A percentile compares a stretch with the other conserved stretches of the same genome.
These are phyloP conservation scores for Penicillium waksmanii DNA, from an alignment of 495 filamentous ascomycete species.

Conservation along the genomic window DNA sequence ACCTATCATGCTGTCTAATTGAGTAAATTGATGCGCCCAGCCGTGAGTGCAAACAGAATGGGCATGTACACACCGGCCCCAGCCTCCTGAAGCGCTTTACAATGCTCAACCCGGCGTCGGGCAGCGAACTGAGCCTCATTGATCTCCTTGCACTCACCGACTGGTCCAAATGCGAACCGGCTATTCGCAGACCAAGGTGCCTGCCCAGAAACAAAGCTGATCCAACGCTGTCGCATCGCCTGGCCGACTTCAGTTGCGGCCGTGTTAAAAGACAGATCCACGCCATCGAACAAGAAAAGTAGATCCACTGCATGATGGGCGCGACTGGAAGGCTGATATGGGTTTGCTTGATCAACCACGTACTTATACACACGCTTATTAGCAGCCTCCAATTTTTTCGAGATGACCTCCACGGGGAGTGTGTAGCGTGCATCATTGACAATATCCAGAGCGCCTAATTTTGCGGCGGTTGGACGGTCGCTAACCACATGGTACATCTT, in stretches of 20 bases:
- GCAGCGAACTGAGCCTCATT: slow-evolving; percentile 35
- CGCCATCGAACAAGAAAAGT: slow-evolving; percentile 43
- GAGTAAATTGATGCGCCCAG: slow-evolving; percentile 43
- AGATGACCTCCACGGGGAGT: slow-evolving; percentile 38
- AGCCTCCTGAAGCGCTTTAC: slow-evolving; percentile 33
- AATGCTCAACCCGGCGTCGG: slow-evolving; percentile 33
- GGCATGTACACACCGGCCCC: slow-evolving; percentile 38
- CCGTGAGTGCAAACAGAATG: slow-evolving; percentile 37
- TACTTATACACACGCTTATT: slow-evolving; percentile 43
- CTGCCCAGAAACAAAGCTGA: slow-evolving; percentile 35
- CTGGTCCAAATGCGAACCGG: slow-evolving; percentile 40
- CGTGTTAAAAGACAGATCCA: slow-evolving; percentile 38
- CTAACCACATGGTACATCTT: slow-evolving; percentile 41
- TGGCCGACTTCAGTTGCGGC: slow-evolving; percentile 34
- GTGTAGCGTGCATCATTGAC: slow-evolving; percentile 41
- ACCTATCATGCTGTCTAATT: slow-evolving; percentile 27
- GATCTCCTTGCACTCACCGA: slow-evolving; percentile 42
- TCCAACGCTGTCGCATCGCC: slow-evolving; percentile 43
- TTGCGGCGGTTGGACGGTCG: slow-evolving; percentile 43
- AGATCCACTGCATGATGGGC: slow-evolving; percentile 51
- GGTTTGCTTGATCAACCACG: slow-evolving; percentile 46
- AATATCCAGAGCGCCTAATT: slow-evolving; percentile 41
- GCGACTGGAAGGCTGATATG: slow-evolving; percentile 47
- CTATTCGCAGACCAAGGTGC: slow-evolving; percentile 33
- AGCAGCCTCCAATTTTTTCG: slow-evolving; percentile 33